A percentile compares a stretch with the other conserved stretches of the same genome.
Evolutionary conservation across 345 rosid genomes (phyloP).

Genomic region (Gossypium stocksii): DNA sequence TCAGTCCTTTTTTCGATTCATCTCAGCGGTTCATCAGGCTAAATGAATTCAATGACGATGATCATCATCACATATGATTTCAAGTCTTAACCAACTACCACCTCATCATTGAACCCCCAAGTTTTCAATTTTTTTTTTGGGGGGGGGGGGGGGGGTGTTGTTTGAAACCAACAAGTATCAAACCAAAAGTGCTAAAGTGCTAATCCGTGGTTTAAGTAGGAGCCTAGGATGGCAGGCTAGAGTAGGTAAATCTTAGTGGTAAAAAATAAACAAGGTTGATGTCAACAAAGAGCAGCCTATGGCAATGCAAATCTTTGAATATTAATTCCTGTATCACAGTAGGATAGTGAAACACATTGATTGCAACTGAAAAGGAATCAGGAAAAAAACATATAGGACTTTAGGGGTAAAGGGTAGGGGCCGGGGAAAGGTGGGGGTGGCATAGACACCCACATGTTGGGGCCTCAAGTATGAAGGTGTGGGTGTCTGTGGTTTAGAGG

Average conservation of each 20-base stretch:
- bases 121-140: no score
- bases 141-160: no score
- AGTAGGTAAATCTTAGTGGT: constrained; percentile 5
- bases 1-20: neutral
- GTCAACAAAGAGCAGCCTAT: neutral
- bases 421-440: neutral
- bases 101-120: no score
- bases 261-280: neutral
- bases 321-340: neutral
- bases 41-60: neutral
- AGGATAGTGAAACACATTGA: neutral
- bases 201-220: neutral
- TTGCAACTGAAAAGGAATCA: neutral
- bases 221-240: constrained; percentile 24
- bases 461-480: neutral
- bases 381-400: neutral
- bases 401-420: neutral
- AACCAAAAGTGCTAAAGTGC: no score
- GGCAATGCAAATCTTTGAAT: neutral
- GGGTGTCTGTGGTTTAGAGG: constrained; percentile 21
- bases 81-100: neutral
- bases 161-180: no score
- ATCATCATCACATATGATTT: neutral
- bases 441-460: constrained; percentile 20
- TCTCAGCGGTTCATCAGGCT: neutral